Conservation (phyloP, 1,284 basidiomycete species). For the Cryptococcus sp. region DNA sequence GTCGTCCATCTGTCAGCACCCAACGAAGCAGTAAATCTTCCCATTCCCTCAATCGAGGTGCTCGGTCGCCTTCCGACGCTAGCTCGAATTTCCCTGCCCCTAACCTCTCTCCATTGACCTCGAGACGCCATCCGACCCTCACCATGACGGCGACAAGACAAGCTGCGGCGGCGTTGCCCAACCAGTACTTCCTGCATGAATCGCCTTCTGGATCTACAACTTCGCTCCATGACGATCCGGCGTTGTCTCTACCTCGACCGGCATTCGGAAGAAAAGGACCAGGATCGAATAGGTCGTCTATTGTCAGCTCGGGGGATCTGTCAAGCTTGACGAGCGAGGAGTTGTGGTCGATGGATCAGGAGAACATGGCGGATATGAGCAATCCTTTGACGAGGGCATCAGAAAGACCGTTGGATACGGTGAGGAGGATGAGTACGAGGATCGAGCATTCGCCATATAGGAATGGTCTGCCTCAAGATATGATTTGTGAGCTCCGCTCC, state of each 20-base stretch:
- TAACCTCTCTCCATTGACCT: constrained; percentile 5
- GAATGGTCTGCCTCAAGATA: constrained; percentile 26
- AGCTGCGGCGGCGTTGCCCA: constrained; percentile 8
- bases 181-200: constrained; percentile 18
- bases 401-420: constrained; percentile 44
- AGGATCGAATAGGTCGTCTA: constrained; percentile 31
- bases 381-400: constrained; percentile 37
- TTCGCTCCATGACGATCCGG: constrained; percentile 13
- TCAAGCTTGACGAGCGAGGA: constrained; percentile 37
- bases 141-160: constrained; percentile 10
- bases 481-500: constrained; percentile 27
- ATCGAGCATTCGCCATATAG: constrained; percentile 15
- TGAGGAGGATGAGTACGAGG: constrained; percentile 31
- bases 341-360: constrained; percentile 33
- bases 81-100: constrained; percentile 5
- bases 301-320: constrained; percentile 25
- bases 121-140: constrained; percentile 13
- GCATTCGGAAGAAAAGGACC: constrained; percentile 20
- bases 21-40: constrained; percentile 5
- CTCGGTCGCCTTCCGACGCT: constrained; percentile 3
- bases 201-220: constrained; percentile 22
- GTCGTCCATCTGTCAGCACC: constrained; percentile 24
- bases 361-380: constrained; percentile 38
- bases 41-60: neutral
- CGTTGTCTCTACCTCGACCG: constrained; percentile 26